Percentiles rank a stretch among this genome's conserved stretches.
Conservation (phyloP, 2,329 filamentous ascomycete species). For the Fusarium sp. region DNA sequence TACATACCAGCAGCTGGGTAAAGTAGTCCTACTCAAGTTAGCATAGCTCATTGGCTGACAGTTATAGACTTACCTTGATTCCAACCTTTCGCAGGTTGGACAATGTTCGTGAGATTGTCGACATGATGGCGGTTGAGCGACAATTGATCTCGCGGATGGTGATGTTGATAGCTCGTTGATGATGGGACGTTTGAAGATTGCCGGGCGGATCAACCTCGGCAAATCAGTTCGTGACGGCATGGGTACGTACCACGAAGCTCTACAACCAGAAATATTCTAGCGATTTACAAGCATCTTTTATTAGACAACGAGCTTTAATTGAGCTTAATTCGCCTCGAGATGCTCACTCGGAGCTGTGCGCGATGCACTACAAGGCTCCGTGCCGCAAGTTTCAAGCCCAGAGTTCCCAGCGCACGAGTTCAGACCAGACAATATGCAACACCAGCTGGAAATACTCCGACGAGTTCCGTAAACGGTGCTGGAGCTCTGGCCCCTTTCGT, state of each 20-base stretch:
- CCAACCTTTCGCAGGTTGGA: slow-evolving; percentile 89
- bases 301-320: slow-evolving; percentile 6
- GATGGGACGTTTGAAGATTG: slow-evolving; percentile 42
- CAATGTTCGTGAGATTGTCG: slow-evolving; percentile 87
- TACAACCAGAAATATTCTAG: slow-evolving; percentile 36
- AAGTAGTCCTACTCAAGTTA: slow-evolving; percentile 77
- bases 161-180: slow-evolving; percentile 30
- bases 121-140: slow-evolving; percentile 73
- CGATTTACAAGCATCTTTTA: slow-evolving; percentile 33
- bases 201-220: slow-evolving; percentile 51
- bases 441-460: slow-evolving; percentile 47
- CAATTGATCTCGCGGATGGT: slow-evolving; percentile 46
- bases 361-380: slow-evolving; percentile 49
- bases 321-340: slow-evolving; percentile 26
- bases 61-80: slow-evolving; percentile 74
- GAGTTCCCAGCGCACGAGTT: slow-evolving; percentile 48
- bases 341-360: slow-evolving; percentile 54
- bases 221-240: slow-evolving; percentile 32
- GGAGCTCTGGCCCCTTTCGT: slow-evolving; percentile 67
- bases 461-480: slow-evolving; percentile 36
- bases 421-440: slow-evolving; percentile 59
- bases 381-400: slow-evolving; percentile 41
- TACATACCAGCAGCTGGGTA: slow-evolving; percentile 90
- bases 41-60: slow-evolving; percentile 13
- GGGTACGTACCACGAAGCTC: slow-evolving; percentile 36